phyloP scores from a whole-genome alignment of 1,284 basidiomycete genomes.

The Ceratobasidium sp. region DNA sequence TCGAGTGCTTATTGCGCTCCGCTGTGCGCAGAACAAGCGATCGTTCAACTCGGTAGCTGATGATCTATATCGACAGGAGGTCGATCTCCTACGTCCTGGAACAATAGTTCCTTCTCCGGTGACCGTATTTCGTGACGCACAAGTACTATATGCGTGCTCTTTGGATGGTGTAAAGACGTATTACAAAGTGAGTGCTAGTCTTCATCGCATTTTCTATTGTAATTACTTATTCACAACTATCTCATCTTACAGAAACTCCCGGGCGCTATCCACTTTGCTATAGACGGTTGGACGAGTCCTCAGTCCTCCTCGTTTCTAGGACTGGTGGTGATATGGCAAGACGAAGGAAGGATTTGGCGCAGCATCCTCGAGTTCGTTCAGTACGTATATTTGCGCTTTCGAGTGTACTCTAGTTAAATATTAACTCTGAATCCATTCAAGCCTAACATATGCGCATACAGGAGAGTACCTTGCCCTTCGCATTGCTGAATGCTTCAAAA shows the following conservation, averaged over 20 bases:
- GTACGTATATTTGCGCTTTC: neutral
- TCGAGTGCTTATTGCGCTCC: conserved; percentile 3
- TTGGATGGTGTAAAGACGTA: neutral
- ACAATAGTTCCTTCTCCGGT: neutral
- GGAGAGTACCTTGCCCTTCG: conserved; percentile 4
- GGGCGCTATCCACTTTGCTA: conserved; percentile 3
- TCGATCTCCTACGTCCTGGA: conserved; percentile 11
- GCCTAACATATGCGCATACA: conserved; percentile 17
- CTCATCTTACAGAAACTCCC: neutral
- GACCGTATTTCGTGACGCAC: neutral
- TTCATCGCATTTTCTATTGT: neutral
- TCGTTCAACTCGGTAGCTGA: conserved; percentile 14
- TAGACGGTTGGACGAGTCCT: conserved; percentile 24
- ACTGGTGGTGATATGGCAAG: neutral
- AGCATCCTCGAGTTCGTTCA: conserved; percentile 12
- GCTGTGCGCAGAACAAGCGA: conserved; percentile 4
- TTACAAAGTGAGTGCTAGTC: neutral
- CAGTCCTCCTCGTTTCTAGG: neutral
- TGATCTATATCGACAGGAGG: conserved; percentile 3
- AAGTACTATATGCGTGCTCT: neutral
- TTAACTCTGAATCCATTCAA: neutral
- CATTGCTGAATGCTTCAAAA: neutral
- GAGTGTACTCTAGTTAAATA: neutral
- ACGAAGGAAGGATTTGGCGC: neutral
- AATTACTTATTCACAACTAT: neutral